Base-by-base conservation (phyloP, 2,329 filamentous ascomycete genomes). In the Talaromyces sp. region DNA sequence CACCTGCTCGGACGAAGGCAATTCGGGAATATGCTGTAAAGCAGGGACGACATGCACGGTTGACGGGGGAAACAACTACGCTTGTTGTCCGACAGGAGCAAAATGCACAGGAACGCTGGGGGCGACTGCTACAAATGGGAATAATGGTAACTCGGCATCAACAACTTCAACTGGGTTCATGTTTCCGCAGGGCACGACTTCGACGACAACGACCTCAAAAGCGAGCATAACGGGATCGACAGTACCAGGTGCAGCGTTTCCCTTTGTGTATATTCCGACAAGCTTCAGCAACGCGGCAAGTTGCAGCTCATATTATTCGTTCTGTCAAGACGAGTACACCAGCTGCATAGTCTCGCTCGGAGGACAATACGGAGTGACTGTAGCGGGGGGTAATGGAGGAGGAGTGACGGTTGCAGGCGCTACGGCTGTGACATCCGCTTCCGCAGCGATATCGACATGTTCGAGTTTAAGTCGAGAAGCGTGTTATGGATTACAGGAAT, bases 41-140 rank as follows among this genome's bases (percentile, higher is more conserved):
- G 75, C 77, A 47, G 80, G 78, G 58, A 81, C 84, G 25, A 78
- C 81, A 65, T 89, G 87, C 77, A 81, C 83, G 49, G 80, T 81
- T 60, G 87, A 89, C 74, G 75, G 76, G 47, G 83, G 81, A 43
- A 81, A 85, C 63, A 80, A 87, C 67, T 83, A 88, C 63, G 87
- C 86, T 27, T 89, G 87, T 79, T 89, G 87, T 75, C 86, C 86
- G 0, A 79, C 76, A 29, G 82, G 84, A 60, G 83, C 83, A 15
- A 82, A 78, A 31, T 89, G 87, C 71, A 88, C 86, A 0, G 87
- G 87, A 1, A 82, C 79, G 8, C 79, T 88, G 10, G 75, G 78
- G 0, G 75, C 70, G 1, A 67, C 72, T 4, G 69, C 72, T n/a
- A 65, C 63, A 3, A 36, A 22, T 22, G 53, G 53, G 3, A 31